Conservation (phyloP, 768 basidiomycete species). For the Podaxis rugospora region DNA sequence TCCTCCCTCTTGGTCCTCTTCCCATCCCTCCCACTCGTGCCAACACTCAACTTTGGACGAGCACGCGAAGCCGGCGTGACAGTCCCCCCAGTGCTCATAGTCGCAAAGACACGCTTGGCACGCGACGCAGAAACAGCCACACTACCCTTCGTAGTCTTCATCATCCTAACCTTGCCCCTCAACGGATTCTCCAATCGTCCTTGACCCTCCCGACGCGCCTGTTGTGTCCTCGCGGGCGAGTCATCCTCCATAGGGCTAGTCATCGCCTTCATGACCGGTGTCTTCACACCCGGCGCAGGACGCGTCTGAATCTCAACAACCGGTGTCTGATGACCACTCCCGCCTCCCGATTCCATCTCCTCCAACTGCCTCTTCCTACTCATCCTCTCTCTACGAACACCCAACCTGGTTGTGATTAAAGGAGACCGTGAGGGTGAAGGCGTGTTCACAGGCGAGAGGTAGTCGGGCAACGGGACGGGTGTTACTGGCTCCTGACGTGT, state of each 20-base stretch:
- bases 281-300: background rate
- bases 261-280: background rate
- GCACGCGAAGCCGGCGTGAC: no score
- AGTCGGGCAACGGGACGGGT: background rate
- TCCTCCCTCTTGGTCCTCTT: background rate
- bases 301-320: background rate
- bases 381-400: background rate
- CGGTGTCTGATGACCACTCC: background rate
- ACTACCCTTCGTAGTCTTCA: background rate
- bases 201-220: background rate
- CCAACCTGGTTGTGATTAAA: background rate
- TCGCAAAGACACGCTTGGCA: background rate
- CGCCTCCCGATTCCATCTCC: background rate
- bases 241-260: no score
- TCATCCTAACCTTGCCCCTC: background rate
- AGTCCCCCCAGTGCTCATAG: background rate
- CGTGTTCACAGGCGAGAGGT: conserved; percentile 8
- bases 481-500: background rate
- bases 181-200: background rate
- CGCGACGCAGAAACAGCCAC: background rate
- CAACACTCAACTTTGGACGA: background rate
- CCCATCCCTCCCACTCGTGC: background rate
- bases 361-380: conserved; percentile 8
- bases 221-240: no score
- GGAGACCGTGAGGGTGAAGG: background rate